These are phyloP conservation scores for Sisymbrium irio DNA, from an alignment of 345 rosid genomes.

Conservation along the genomic window DNA sequence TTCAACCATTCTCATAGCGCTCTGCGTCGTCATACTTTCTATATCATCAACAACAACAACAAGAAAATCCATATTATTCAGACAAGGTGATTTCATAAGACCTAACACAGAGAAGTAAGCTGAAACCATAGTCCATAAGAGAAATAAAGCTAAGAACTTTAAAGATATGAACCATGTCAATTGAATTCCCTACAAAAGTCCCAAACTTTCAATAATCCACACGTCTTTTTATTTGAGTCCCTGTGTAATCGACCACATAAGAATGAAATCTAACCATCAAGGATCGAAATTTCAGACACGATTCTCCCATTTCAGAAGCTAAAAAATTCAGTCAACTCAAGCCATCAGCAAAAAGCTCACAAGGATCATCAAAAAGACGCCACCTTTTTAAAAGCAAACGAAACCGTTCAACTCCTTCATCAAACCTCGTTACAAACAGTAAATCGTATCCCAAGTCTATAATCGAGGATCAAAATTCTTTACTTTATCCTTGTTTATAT, in stretches of 20 bases:
- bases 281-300: conserved; percentile 9
- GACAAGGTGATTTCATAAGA: background rate
- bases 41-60: background rate
- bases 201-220: conserved; percentile 3
- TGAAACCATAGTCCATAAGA: conserved; percentile 10
- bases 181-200: background rate
- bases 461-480: conserved; percentile 18
- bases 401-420: conserved; percentile 13
- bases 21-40: conserved; percentile 73
- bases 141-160: conserved; percentile 17
- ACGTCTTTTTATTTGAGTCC: background rate
- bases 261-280: conserved; percentile 21
- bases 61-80: background rate
- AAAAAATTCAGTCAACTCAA: conserved; percentile 33
- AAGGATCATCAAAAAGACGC: conserved; percentile 27
- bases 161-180: background rate
- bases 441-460: conserved; percentile 1
- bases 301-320: conserved; percentile 17
- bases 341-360: conserved; percentile 5
- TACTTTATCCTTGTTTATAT: background rate
- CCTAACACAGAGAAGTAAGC: background rate
- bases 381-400: background rate
- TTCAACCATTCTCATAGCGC: conserved; percentile 78
- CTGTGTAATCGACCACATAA: background rate
- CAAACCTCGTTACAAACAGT: background rate